Evolutionary conservation across 2,329 filamentous ascomycete genomes (phyloP).

Genomic region (Pyricularia sp.): DNA sequence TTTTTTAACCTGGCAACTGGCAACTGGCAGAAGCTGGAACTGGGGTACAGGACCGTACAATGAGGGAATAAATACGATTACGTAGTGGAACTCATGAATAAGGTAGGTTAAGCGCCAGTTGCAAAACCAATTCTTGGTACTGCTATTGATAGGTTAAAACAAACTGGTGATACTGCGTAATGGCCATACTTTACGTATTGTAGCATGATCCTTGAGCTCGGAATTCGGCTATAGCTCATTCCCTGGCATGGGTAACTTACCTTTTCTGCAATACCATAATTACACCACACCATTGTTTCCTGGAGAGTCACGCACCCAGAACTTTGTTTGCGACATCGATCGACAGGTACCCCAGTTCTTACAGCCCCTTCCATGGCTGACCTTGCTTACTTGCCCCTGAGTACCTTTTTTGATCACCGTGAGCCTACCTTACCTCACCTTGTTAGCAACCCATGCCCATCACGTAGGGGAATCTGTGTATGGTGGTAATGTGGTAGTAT

Average conservation of each 20-base stretch:
- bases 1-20: not conserved
- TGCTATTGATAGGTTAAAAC: not conserved
- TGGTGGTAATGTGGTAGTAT: not conserved
- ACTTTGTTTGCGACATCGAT: not conserved
- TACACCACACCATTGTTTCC: not conserved
- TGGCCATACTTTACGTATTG: not conserved
- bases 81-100: not conserved
- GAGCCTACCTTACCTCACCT: not conserved
- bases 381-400: too few relatives aligned
- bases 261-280: too few relatives aligned
- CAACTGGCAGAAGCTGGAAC: too few relatives aligned
- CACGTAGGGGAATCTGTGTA: not conserved
- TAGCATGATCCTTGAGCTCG: not conserved
- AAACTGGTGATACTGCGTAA: not conserved
- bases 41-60: not conserved
- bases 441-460: not conserved
- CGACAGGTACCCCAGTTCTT: not conserved
- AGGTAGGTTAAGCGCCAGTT: not conserved
- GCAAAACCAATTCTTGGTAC: not conserved
- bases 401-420: not conserved
- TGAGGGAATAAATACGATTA: not conserved
- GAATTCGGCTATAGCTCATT: not conserved
- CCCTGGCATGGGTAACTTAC: too few relatives aligned
- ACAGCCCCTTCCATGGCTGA: not conserved
- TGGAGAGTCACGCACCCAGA: not conserved